phyloP scores from a whole-genome alignment of 805 yeast species.

The Clavispora santaluciae region DNA sequence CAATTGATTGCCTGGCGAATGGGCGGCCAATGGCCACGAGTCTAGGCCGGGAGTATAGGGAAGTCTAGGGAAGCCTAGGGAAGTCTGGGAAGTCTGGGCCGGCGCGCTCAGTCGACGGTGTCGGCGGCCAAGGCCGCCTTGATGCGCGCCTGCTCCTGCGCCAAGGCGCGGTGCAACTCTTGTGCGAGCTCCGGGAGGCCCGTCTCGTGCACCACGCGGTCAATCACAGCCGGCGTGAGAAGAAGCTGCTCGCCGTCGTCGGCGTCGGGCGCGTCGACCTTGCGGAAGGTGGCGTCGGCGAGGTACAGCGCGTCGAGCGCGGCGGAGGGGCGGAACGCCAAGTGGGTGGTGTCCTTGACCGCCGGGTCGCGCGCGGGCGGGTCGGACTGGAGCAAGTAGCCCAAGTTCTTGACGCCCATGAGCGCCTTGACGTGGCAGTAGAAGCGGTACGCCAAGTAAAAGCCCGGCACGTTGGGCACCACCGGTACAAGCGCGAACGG shows the following conservation, averaged over 20 bases:
- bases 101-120: not conserved
- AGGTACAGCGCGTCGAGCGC: slow-evolving; percentile 14
- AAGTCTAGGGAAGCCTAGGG: no score
- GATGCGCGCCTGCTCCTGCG: slow-evolving; percentile 44
- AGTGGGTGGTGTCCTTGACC: slow-evolving; percentile 10
- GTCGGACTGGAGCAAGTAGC: slow-evolving; percentile 41
- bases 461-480: slow-evolving; percentile 90
- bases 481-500: slow-evolving; percentile 81
- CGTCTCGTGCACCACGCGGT: slow-evolving; percentile 39
- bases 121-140: slow-evolving; percentile 6
- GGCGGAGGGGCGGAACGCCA: slow-evolving; percentile 10
- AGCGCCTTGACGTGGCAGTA: slow-evolving; percentile 82
- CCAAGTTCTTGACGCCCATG: slow-evolving; percentile 66
- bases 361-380: slow-evolving; percentile 13
- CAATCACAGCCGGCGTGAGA: slow-evolving; percentile 43
- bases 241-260: slow-evolving; percentile 33
- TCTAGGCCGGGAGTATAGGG: no score
- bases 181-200: slow-evolving; percentile 41
- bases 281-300: slow-evolving; percentile 2
- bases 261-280: not conserved
- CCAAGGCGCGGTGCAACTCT: slow-evolving; percentile 46
- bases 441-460: slow-evolving; percentile 73
- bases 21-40: no score
- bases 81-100: no score
- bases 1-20: not conserved